Conservation (phyloP, 768 basidiomycete genomes). For the Panaeolus papilionaceus region DNA sequence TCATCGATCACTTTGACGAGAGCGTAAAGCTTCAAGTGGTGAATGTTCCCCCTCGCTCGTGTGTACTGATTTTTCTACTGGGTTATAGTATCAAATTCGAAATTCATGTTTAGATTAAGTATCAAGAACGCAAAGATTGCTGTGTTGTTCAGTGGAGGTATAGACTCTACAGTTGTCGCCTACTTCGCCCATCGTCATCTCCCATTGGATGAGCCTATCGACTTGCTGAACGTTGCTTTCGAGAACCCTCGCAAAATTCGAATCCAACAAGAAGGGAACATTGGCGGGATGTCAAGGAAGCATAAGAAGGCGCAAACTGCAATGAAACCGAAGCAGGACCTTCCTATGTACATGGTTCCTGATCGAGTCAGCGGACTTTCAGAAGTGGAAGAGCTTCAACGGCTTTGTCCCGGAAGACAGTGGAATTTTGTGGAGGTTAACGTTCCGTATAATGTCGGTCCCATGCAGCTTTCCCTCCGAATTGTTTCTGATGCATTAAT, state of each 20-base stretch:
- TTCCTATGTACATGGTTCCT: conserved; percentile 83
- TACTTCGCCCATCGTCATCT: conserved; percentile 83
- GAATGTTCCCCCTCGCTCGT: conserved; percentile 65
- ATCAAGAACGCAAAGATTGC: conserved; percentile 66
- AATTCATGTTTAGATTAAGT: conserved; percentile 25
- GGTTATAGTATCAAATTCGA: not conserved
- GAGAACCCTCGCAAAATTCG: conserved; percentile 89
- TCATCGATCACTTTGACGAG: conserved; percentile 60
- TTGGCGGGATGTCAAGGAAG: conserved; percentile 39
- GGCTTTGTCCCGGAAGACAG: conserved; percentile 74
- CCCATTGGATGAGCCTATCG: conserved; percentile 81
- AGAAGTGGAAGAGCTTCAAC: conserved; percentile 78
- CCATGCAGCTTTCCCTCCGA: not conserved
- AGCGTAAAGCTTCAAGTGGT: conserved; percentile 74
- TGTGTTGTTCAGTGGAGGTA: conserved; percentile 94
- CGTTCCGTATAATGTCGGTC: conserved; percentile 74
- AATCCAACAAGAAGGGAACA: conserved; percentile 51
- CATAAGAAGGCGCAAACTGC: conserved; percentile 42
- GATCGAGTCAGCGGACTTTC: conserved; percentile 84
- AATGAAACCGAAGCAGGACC: conserved; percentile 82
- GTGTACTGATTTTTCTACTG: conserved; percentile 11
- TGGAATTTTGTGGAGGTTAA: conserved; percentile 97
- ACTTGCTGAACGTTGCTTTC: conserved; percentile 92
- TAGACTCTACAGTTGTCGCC: conserved; percentile 88
- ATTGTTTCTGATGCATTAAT: conserved; percentile 13